These are phyloP conservation scores for Gonapodya sp. DNA, from an alignment of 192 early-diverging fungal genomes.

Conservation along the genomic window DNA sequence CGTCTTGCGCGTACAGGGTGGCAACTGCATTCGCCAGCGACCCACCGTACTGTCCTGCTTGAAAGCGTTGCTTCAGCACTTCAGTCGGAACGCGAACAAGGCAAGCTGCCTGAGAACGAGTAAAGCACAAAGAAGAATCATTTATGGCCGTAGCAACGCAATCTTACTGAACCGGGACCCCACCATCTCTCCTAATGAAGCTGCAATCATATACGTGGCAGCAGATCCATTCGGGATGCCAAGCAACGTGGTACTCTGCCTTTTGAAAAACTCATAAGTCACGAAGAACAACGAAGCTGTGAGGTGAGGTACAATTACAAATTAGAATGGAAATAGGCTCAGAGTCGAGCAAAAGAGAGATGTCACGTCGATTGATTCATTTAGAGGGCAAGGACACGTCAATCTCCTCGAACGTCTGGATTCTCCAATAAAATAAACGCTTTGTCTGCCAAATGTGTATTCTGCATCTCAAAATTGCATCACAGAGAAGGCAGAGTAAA, in stretches of 20 bases:
- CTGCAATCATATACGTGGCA: constrained; percentile 75
- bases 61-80: constrained; percentile 92
- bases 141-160: background rate
- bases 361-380: no score
- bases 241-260: constrained; percentile 22
- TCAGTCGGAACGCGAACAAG: constrained; percentile 90
- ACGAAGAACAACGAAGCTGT: constrained; percentile 73
- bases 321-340: no score
- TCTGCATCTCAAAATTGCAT: no score
- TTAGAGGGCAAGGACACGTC: no score
- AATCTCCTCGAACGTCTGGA: no score
- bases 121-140: background rate
- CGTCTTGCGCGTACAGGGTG: constrained; percentile 57
- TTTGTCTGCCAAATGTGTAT: no score
- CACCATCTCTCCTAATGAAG: constrained; percentile 82
- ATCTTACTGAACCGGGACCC: constrained; percentile 14
- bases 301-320: background rate
- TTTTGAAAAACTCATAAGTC: constrained; percentile 78
- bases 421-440: no score
- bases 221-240: constrained; percentile 39
- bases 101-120: constrained; percentile 66
- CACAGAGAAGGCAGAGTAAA: no score
- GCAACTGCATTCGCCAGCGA: constrained; percentile 43
- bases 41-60: constrained; percentile 61
- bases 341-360: background rate